A percentile compares a stretch with the other conserved stretches of the same genome.
Conservation (phyloP, 2,329 filamentous ascomycete species). For the Hypoxylon sp. region DNA sequence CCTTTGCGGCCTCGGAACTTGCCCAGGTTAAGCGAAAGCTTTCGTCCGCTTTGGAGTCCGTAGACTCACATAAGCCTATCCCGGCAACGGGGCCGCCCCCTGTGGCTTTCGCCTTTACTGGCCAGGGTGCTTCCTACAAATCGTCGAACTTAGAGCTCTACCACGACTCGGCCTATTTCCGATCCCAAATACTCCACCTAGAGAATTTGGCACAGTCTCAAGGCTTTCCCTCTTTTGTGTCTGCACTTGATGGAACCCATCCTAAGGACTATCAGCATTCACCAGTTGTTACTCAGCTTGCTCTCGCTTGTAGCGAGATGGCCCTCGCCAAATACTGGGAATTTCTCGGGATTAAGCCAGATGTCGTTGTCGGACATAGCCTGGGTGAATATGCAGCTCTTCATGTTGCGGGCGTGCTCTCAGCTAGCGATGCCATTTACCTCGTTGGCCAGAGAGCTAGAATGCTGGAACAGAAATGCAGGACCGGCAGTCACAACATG, state of each 20-base stretch:
- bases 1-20: conserved; percentile 57
- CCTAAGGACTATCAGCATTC: background rate
- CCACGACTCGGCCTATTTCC: conserved; percentile 53
- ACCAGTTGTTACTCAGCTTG: conserved; percentile 50
- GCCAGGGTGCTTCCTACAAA: conserved; percentile 59
- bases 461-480: conserved; percentile 68
- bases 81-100: conserved; percentile 42
- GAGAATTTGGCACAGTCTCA: conserved; percentile 52
- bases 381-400: conserved; percentile 74
- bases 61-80: conserved; percentile 47
- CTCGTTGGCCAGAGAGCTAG: conserved; percentile 71
- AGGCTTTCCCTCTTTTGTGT: conserved; percentile 57
- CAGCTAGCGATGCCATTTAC: conserved; percentile 70
- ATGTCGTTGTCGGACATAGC: conserved; percentile 63
- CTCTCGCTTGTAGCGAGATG: conserved; percentile 55
- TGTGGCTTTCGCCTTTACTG: conserved; percentile 61
- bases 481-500: conserved; percentile 71
- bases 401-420: conserved; percentile 70
- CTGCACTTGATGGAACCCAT: conserved; percentile 8
- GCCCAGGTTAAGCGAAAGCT: background rate
- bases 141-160: conserved; percentile 57
- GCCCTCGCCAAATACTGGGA: conserved; percentile 58
- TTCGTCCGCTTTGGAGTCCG: conserved; percentile 10
- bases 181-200: conserved; percentile 54
- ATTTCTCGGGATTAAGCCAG: conserved; percentile 57